Base-by-base conservation (phyloP, 257 asterid genomes). In the Paulownia fortunei region DNA sequence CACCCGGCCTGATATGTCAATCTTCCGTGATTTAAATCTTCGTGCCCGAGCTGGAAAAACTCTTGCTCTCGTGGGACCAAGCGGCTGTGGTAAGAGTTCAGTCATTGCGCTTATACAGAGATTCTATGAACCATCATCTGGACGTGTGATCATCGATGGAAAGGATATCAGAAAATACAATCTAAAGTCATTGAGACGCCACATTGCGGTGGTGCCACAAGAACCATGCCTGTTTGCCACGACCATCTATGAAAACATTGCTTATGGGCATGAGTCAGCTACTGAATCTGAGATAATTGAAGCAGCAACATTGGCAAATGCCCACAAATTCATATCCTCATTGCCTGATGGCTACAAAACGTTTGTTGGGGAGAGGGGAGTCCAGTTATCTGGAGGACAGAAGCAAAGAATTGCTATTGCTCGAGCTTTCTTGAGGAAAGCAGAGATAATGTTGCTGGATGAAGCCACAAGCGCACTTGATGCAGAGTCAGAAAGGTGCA, bases 381-480 rank as follows among this genome's bases (percentile, higher is more conserved):
- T 85, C 19, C 98, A 94, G 73, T 64, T 94, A 18, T 94, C 98
- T 0, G 95, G 98, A 24, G 98, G 98, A 15, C 97, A 94, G 78
- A 94, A 94, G 85, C 97, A 94, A 49, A 83, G 98, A 68, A 85
- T 94, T 1, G 98, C 96, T 3, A 83, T 94, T 0, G 98, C 97
- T 4, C 84, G 97, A 12, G 98, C 97, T 3, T 77, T 94, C 32
- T 27, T 92, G 47, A 87, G 92, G 83, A 92, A 86, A 79, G 87
- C 95, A 0, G 94, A 87, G 83, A 84, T 94, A 26, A 80, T 90
- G 89, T 78, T 94, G 80, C 88, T 94, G 0, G 97, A 94, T 10
- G 97, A 94, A 73, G 98, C 97, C 1, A 94, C 98, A 0, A 94
- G 97, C 39, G 97, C 97, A 0, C 97, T 92, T 0, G 98, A 94